A percentile compares a stretch with the other conserved stretches of the same genome.
phyloP scores from a whole-genome alignment of 371 early-diverging fungal species.

The Rhizopus arrhizus region DNA sequence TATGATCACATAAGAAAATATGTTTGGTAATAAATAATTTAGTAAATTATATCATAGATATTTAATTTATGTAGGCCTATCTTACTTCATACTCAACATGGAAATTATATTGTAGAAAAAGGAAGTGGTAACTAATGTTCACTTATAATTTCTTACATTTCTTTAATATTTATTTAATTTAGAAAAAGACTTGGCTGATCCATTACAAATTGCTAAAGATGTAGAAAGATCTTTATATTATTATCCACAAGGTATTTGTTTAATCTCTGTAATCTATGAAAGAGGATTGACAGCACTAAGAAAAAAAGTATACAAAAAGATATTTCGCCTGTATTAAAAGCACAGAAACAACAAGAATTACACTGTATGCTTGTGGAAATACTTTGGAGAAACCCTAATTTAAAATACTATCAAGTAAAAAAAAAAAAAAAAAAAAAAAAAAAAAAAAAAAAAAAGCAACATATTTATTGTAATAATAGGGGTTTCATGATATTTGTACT shows the following conservation, averaged over 20 bases:
- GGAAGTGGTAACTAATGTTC: slow-evolving; percentile 40
- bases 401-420: slow-evolving; percentile 55
- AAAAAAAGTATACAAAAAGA: slow-evolving; percentile 20
- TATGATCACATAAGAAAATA: slow-evolving; percentile 38
- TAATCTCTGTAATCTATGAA: too few species aligned
- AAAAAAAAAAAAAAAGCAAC: background rate
- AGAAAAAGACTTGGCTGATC: slow-evolving; percentile 55
- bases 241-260: slow-evolving; percentile 46
- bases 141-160: background rate
- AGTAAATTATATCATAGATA: background rate
- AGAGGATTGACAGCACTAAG: too few species aligned
- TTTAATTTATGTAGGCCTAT: slow-evolving; percentile 39
- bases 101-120: slow-evolving; percentile 52
- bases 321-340: slow-evolving; percentile 48
- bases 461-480: slow-evolving; percentile 28
- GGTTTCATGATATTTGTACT: slow-evolving; percentile 59
- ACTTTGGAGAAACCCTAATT: slow-evolving; percentile 52
- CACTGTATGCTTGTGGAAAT: slow-evolving; percentile 54
- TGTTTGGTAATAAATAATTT: slow-evolving; percentile 41
- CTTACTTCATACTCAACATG: slow-evolving; percentile 56
- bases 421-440: background rate
- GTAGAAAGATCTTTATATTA: slow-evolving; percentile 56
- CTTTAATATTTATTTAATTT: background rate
- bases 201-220: slow-evolving; percentile 52
- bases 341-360: slow-evolving; percentile 52